These are phyloP conservation scores for Penicillium crystallinum DNA, from an alignment of 495 filamentous ascomycete genomes.

Conservation along the genomic window DNA sequence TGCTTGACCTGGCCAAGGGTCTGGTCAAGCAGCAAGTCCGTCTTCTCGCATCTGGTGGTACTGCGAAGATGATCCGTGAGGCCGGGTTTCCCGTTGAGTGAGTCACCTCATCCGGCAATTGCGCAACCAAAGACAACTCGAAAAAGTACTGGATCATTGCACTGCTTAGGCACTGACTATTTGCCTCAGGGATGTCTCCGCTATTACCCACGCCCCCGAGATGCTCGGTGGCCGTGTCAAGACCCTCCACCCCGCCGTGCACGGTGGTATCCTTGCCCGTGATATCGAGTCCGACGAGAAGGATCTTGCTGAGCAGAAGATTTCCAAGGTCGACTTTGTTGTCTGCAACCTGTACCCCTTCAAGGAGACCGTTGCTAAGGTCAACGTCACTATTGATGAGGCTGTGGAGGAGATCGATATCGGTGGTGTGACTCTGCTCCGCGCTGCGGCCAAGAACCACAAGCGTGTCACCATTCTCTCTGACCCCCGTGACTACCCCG, in stretches of 20 bases:
- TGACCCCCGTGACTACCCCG: conserved; percentile 86
- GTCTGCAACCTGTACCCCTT: conserved; percentile 99
- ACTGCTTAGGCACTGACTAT: conserved; percentile 9
- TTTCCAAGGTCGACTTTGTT: conserved; percentile 95
- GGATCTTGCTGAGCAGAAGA: conserved; percentile 94
- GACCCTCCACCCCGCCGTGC: conserved; percentile 92
- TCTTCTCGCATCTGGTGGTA: conserved; percentile 89
- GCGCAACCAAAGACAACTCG: not conserved
- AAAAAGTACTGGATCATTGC: not conserved
- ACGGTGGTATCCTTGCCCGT: conserved; percentile 89
- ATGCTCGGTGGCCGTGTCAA: conserved; percentile 96
- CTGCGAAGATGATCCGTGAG: conserved; percentile 89
- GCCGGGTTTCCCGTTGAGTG: conserved; percentile 91
- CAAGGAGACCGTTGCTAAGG: conserved; percentile 93
- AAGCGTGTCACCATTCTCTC: conserved; percentile 88
- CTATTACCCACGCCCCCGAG: conserved; percentile 97
- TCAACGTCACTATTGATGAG: conserved; percentile 92
- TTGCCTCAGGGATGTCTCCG: conserved; percentile 77
- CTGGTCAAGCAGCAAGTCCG: conserved; percentile 86
- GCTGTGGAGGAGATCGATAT: conserved; percentile 99
- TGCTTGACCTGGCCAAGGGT: conserved; percentile 93
- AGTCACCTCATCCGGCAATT: conserved; percentile 24
- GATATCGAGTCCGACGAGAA: conserved; percentile 90
- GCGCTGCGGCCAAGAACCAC: conserved; percentile 97
- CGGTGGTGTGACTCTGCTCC: conserved; percentile 91